Percentiles rank a stretch among this genome's conserved stretches.
Conservation (phyloP, 257 asterid genomes). For the Capsicum pubescens region DNA sequence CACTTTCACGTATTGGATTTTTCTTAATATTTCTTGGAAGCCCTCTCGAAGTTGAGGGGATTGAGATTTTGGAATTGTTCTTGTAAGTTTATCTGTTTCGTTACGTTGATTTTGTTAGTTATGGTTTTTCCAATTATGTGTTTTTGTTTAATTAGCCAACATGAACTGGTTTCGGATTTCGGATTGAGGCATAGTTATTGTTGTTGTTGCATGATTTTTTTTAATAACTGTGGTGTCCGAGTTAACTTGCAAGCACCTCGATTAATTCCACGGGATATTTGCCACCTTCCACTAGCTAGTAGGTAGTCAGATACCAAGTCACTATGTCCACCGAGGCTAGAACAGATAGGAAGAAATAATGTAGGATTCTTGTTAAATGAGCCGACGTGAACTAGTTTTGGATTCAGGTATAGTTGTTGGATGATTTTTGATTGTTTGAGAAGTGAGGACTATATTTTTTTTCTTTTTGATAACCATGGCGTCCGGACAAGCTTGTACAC, state of each 20-base stretch:
- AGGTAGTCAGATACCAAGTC: too few relatives aligned
- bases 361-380: background rate
- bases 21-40: background rate
- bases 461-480: too few relatives aligned
- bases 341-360: too few relatives aligned
- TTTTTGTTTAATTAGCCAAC: background rate
- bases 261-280: too few relatives aligned
- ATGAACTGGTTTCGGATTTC: background rate
- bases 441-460: background rate
- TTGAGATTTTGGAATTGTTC: background rate
- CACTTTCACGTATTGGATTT: background rate
- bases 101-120: background rate
- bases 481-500: too few relatives aligned
- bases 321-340: too few relatives aligned
- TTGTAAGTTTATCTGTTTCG: background rate
- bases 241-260: too few relatives aligned
- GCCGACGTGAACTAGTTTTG: background rate
- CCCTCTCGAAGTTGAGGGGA: constrained; percentile 15
- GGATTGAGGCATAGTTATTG: background rate
- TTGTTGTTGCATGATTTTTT: too few relatives aligned
- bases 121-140: too few relatives aligned
- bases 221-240: too few relatives aligned
- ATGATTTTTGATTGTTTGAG: background rate
- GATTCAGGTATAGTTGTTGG: background rate
- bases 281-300: too few relatives aligned